Evolutionary conservation across 176 grass and related monocot genomes (phyloP).

Genomic region (Raddia distichophylla): DNA sequence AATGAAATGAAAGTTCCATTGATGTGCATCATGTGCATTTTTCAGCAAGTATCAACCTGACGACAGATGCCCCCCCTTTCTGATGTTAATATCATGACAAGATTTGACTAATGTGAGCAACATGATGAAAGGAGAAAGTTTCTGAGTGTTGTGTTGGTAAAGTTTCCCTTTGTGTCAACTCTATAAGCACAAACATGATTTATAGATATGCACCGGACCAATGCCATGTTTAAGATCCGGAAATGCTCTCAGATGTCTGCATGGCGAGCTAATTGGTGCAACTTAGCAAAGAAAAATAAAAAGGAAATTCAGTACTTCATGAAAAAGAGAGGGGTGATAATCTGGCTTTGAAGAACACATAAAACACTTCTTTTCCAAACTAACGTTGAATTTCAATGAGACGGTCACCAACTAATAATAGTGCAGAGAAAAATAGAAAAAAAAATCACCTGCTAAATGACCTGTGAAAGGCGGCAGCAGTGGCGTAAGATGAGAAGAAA

Average conservation of each 20-base stretch:
- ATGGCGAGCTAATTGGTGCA: not conserved
- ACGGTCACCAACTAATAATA: not conserved
- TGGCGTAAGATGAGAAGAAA: conserved; percentile 49
- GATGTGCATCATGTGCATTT: conserved; percentile 9
- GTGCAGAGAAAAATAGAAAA: not conserved
- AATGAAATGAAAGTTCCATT: not conserved
- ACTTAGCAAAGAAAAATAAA: conserved; percentile 33
- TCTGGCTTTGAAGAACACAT: not conserved
- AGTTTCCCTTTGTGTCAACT: conserved; percentile 44
- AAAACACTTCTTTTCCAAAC: not conserved
- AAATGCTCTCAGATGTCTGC: not conserved
- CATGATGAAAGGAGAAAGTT: conserved; percentile 25
- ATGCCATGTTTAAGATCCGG: conserved; percentile 20
- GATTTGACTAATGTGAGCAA: conserved; percentile 27
- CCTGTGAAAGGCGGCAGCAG: conserved; percentile 16
- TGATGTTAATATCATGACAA: conserved; percentile 31
- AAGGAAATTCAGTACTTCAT: not conserved
- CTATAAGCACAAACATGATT: not conserved
- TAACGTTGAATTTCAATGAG: conserved; percentile 9
- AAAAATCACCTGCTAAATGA: not conserved
- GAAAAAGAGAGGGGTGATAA: not conserved
- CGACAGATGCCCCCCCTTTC: not conserved
- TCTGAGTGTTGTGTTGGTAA: not conserved
- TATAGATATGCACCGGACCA: not conserved
- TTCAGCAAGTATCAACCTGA: not conserved